These are phyloP conservation scores for Yamadazyma insecticola DNA, from an alignment of 805 yeast species.

Conservation along the genomic window DNA sequence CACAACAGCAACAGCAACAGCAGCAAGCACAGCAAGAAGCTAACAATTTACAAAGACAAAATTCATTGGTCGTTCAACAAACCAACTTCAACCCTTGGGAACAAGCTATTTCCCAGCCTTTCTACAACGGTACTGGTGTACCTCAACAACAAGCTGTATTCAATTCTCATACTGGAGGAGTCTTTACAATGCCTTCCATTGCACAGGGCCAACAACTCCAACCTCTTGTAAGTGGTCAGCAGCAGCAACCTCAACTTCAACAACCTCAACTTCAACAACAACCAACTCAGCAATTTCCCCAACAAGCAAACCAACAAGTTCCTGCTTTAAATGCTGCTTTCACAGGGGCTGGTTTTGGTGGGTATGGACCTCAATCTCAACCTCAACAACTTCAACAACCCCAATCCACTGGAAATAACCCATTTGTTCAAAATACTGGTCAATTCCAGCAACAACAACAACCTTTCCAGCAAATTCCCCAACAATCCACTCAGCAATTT, in stretches of 20 bases:
- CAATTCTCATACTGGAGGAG: constrained; percentile 6
- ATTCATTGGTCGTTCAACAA: constrained; percentile 33
- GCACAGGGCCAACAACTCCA: constrained; percentile 9
- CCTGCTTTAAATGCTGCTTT: constrained; percentile 20
- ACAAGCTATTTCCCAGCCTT: constrained; percentile 7
- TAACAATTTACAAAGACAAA: constrained; percentile 12
- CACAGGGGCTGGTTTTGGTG: constrained; percentile 62
- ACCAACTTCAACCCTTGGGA: constrained; percentile 40
- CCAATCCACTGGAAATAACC: constrained; percentile 19
- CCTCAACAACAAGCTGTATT: constrained; percentile 1
- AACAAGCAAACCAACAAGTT: constrained; percentile 20
- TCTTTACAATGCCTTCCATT: constrained; percentile 9
- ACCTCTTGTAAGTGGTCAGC: constrained; percentile 5
- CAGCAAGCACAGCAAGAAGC: constrained; percentile 1
- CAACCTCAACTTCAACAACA: constrained; percentile 3
- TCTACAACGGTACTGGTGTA: constrained; percentile 1
- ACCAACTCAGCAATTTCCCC: constrained; percentile 16
- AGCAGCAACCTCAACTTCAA: constrained; percentile 5
- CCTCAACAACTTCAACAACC: constrained; percentile 13
- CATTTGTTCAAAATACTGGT: constrained; percentile 12
- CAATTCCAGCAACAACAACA: constrained; percentile 10
- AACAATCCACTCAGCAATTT: constrained; percentile 5
- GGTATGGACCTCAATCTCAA: constrained; percentile 33
- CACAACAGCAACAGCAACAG: constrained; percentile 3
- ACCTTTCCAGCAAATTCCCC: constrained; percentile 5